Percentiles rank a stretch among this genome's conserved stretches.
These are phyloP conservation scores for Mercurialis annua DNA, from an alignment of 345 rosid species.

Conservation along the genomic window DNA sequence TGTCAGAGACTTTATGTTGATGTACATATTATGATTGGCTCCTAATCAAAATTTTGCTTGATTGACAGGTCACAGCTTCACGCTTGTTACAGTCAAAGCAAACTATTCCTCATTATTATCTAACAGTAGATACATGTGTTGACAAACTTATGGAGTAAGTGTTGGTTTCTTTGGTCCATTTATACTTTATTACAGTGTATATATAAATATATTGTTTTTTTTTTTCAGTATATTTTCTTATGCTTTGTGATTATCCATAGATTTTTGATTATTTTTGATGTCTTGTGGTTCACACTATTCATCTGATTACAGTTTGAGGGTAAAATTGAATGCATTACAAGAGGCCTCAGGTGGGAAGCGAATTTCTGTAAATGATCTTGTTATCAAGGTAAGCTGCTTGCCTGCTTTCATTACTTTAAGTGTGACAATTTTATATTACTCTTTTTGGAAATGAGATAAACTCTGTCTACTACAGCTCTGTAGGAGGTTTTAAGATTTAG, in stretches of 20 bases:
- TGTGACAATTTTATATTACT: neutral
- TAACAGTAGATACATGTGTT: constrained; percentile 88
- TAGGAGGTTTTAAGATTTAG: neutral
- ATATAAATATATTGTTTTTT: too few species aligned
- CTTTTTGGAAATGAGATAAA: neutral
- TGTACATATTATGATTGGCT: neutral
- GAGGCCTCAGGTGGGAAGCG: constrained; percentile 91
- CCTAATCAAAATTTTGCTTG: constrained; percentile 21
- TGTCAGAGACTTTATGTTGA: neutral
- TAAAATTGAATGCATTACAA: constrained; percentile 76
- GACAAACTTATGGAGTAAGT: constrained; percentile 88
- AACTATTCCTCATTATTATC: constrained; percentile 93
- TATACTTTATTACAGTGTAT: too few species aligned
- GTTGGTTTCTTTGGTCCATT: constrained; percentile 13
- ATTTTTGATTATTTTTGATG: too few species aligned
- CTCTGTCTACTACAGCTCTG: neutral
- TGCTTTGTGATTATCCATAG: constrained; percentile 9
- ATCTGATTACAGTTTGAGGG: constrained; percentile 57
- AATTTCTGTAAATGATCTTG: constrained; percentile 91
- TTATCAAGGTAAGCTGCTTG: constrained; percentile 67
- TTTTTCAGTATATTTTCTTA: neutral
- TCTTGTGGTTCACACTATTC: constrained; percentile 16
- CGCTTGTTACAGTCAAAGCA: constrained; percentile 91
- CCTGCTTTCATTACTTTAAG: neutral
- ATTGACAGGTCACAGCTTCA: constrained; percentile 81